Evolutionary conservation across 75 land plant species (phyloP), one percentile per base, ranked within the genome.

Genomic region (Adiantum capillusveneris): DNA sequence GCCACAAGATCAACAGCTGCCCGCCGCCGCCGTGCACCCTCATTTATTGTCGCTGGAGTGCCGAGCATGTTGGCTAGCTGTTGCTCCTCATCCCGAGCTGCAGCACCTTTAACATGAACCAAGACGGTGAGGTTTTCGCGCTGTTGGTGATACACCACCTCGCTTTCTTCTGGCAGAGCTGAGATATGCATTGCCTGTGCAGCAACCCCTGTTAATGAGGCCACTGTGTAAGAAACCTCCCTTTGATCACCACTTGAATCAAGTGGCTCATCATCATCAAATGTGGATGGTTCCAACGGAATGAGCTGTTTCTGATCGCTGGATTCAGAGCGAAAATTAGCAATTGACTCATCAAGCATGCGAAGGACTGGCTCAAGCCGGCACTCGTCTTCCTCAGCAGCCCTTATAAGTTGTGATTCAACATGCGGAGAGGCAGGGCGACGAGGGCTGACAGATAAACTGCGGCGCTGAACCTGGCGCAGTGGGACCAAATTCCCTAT

Each of bases 301-400:
- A 12, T 24, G 27, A 25, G 5, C 55, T 24, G 55, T 27, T 53
- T 53, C 55, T 53, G 28, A 7, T 14, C 9, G 27, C 5, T 24
- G 1, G 13, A 13, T 27, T 18, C 29, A 11, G 55, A 53, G 16
- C 86, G 81, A 31, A 76, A 74, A 19, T 66, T 79, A 25, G 86
- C 85, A 21, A 86, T 86, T 61, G 86, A 86, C 49, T 86, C 81
- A 46, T 87, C 92, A 24, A 87, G 76, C 50, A 83, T 83, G 11
- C 75, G 73, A 22, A 87, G 79, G 20, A 83, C 59, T 1, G 92
- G 92, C 31, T 87, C 79, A 11, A 58, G 64, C 26, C 64, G 49
- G 28, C 56, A 25, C 55, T 44, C 19, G n/a, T 63, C 65, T 16
- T 50, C 51, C 6, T 42, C 63, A 21, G 49, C 60, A 11, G 14